These are phyloP conservation scores for Lactifluus volemus DNA, from an alignment of 768 basidiomycete genomes.

Conservation along the genomic window DNA sequence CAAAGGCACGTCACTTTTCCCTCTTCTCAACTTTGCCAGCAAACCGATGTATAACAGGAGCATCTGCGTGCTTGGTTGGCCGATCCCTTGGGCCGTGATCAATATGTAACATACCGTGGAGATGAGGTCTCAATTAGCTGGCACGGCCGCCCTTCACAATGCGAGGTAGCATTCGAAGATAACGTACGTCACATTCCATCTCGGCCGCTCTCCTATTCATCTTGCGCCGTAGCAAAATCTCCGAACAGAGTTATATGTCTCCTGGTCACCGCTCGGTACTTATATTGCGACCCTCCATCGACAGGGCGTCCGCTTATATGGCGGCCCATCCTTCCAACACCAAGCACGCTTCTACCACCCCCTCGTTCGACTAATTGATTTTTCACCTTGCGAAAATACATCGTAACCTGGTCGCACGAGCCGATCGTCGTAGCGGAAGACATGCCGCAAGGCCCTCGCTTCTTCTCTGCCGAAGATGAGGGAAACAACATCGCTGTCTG, in stretches of 20 bases:
- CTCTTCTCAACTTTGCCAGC: not conserved
- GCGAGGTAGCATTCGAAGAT: constrained; percentile 68
- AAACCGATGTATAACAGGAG: constrained; percentile 45
- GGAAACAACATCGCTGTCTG: constrained; percentile 97
- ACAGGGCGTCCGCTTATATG: constrained; percentile 94
- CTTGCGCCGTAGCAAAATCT: constrained; percentile 39
- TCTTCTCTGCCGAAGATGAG: constrained; percentile 89
- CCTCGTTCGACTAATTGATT: constrained; percentile 90
- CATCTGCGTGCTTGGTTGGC: constrained; percentile 93
- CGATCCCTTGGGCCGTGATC: constrained; percentile 88
- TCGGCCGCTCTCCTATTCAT: not conserved
- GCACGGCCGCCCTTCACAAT: constrained; percentile 87
- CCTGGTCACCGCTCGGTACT: constrained; percentile 97
- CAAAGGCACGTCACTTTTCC: constrained; percentile 47
- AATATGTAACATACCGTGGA: constrained; percentile 89
- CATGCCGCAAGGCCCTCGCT: constrained; percentile 72
- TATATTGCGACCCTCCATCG: constrained; percentile 89
- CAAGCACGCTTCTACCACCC: constrained; percentile 93
- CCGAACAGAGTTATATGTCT: constrained; percentile 95
- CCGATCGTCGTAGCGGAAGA: constrained; percentile 81
- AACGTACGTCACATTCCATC: constrained; percentile 40
- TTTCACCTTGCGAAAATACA: constrained; percentile 93
- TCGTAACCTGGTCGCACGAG: constrained; percentile 97
- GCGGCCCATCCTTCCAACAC: constrained; percentile 82
- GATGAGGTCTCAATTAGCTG: constrained; percentile 87